phyloP scores from a whole-genome alignment of 129 eudicot species.

The Arctium minus region DNA sequence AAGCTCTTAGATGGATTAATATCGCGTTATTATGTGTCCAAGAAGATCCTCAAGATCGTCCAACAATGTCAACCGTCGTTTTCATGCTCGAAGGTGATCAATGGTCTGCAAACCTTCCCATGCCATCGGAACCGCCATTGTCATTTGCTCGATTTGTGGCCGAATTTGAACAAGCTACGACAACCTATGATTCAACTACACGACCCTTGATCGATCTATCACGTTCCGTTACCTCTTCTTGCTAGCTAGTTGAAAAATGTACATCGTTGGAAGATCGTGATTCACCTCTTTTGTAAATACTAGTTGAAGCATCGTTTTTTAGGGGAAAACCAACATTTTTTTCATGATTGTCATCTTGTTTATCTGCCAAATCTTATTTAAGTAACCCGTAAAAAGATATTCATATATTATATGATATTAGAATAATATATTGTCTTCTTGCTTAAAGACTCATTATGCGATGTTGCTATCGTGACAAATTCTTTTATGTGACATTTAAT shows the following conservation, averaged over 20 bases:
- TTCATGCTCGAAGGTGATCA: constrained; percentile 31
- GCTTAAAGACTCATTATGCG: not conserved
- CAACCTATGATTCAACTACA: not conserved
- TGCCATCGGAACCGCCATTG: constrained; percentile 26
- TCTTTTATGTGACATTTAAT: not conserved
- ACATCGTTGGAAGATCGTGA: not conserved
- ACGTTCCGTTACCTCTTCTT: not conserved
- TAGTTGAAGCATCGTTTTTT: not conserved
- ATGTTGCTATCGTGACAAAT: not conserved
- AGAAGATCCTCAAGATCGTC: constrained; percentile 35
- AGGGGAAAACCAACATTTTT: not conserved
- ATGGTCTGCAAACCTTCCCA: constrained; percentile 22
- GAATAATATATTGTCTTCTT: not conserved
- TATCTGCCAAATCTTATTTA: not conserved
- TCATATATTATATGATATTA: not conserved
- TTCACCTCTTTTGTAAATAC: not conserved
- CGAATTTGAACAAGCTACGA: not conserved
- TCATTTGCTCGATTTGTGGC: constrained; percentile 1
- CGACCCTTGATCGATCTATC: not conserved
- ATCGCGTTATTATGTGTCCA: constrained; percentile 40
- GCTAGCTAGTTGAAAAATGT: not conserved
- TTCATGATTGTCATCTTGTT: not conserved
- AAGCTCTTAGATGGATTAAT: constrained; percentile 28
- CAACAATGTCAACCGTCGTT: constrained; percentile 34
- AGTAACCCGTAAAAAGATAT: not conserved